A percentile compares a stretch with the other conserved stretches of the same genome.
phyloP scores from a whole-genome alignment of 176 grass and related monocot species.

The Cenchrus fungigraminus region DNA sequence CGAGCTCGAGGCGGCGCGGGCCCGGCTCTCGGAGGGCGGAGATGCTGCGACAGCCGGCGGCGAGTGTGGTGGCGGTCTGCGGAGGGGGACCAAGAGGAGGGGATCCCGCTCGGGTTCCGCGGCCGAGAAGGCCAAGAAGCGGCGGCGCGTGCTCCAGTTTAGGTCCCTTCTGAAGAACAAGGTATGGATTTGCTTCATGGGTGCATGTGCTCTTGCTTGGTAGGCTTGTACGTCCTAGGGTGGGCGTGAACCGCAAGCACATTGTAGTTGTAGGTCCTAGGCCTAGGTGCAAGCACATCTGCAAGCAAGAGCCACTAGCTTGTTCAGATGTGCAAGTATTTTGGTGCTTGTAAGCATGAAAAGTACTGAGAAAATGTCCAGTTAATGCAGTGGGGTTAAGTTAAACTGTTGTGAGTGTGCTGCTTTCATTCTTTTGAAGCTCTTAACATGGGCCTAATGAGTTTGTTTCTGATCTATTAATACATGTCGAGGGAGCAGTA shows the following conservation, averaged over 20 bases:
- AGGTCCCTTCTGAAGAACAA: conserved; percentile 35
- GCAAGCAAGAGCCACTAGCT: not conserved
- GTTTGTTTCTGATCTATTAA: not conserved
- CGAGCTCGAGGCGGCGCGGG: conserved; percentile 37
- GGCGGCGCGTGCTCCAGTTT: conserved; percentile 33
- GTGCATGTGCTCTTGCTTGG: conserved; percentile 37
- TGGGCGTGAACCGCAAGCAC: not conserved
- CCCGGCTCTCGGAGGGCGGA: not conserved
- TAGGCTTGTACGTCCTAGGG: conserved; percentile 21
- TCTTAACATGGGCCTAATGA: not conserved
- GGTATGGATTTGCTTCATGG: conserved; percentile 48
- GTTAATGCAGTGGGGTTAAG: not conserved
- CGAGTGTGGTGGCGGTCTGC: not conserved
- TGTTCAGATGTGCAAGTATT: not conserved
- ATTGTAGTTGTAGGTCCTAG: conserved; percentile 3
- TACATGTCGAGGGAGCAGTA: not conserved
- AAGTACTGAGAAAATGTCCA: not conserved
- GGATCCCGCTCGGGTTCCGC: not conserved
- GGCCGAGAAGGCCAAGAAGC: conserved; percentile 37
- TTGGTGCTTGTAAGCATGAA: not conserved
- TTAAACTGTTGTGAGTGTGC: not conserved
- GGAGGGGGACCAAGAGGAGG: conserved; percentile 44
- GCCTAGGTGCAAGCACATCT: not conserved
- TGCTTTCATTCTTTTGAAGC: not conserved
- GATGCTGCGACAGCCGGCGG: not conserved